These are phyloP conservation scores for Aureobasidium leucospermi DNA, from an alignment of 2,329 filamentous ascomycete species.

Conservation along the genomic window DNA sequence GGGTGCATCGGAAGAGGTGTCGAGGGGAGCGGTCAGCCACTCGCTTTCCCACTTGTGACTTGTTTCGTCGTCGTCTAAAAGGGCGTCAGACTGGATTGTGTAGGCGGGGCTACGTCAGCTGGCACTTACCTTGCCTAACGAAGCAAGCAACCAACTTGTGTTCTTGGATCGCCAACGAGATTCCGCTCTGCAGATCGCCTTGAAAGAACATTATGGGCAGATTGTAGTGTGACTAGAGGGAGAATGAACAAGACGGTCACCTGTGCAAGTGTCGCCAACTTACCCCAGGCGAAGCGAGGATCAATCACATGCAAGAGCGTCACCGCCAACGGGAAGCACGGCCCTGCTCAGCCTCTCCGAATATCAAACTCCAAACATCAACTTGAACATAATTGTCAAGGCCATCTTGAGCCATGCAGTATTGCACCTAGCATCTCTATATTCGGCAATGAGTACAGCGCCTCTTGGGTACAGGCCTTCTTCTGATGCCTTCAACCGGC, in stretches of 20 bases:
- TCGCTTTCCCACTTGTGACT: conserved; percentile 44
- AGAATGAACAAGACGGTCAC: not conserved
- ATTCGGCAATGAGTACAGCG: not conserved
- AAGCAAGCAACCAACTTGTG: conserved; percentile 79
- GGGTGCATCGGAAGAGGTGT: not conserved
- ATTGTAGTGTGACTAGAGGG: not conserved
- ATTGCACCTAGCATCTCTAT: not conserved
- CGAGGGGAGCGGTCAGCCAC: conserved; percentile 20
- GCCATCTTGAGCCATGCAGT: not conserved
- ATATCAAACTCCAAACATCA: not conserved
- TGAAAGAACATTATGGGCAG: conserved; percentile 65
- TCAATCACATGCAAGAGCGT: conserved; percentile 11
- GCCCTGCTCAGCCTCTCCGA: not conserved
- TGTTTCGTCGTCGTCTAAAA: conserved; percentile 58
- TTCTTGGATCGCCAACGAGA: conserved; percentile 65
- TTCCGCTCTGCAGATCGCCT: conserved; percentile 74
- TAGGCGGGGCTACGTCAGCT: not conserved
- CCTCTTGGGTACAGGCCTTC: not conserved
- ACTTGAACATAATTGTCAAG: not conserved
- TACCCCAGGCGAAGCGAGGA: not conserved
- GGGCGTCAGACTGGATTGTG: not conserved
- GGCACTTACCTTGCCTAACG: conserved; percentile 43
- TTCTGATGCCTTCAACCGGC: not conserved
- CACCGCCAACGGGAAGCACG: not conserved
- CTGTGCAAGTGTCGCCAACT: not conserved